A percentile compares a stretch with the other conserved stretches of the same genome.
Evolutionary conservation across 2,329 filamentous ascomycete species (phyloP).

Genomic region (Fusarium luffae): DNA sequence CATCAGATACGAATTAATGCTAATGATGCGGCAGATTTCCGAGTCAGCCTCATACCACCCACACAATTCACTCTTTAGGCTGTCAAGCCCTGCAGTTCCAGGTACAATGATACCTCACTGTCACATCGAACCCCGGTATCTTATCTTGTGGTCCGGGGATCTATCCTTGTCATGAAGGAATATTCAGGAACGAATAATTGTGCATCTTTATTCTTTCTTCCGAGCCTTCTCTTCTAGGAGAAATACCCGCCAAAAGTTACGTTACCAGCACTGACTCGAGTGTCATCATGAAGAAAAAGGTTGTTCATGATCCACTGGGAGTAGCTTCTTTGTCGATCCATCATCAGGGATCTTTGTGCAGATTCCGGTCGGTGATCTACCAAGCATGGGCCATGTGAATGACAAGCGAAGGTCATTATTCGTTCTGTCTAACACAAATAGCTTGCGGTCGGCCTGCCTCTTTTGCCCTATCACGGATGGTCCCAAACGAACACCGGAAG

Average conservation of each 20-base stretch:
- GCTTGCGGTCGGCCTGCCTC: slow-evolving; percentile 32
- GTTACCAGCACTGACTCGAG: slow-evolving; percentile 23
- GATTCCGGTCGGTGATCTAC: slow-evolving; percentile 34
- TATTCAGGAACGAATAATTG: background rate
- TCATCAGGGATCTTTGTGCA: slow-evolving; percentile 26
- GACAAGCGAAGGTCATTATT: slow-evolving; percentile 29
- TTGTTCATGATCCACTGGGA: slow-evolving; percentile 26
- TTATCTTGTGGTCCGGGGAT: no score
- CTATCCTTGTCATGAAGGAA: slow-evolving; percentile 19
- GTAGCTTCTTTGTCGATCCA: slow-evolving; percentile 32
- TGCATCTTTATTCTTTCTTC: background rate
- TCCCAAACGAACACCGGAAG: slow-evolving; percentile 11
- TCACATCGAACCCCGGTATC: slow-evolving; percentile 29
- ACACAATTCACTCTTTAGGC: slow-evolving; percentile 14
- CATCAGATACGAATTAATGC: background rate
- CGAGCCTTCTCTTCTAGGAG: background rate
- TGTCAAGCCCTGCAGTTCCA: slow-evolving; percentile 28
- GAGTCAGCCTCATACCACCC: slow-evolving; percentile 34
- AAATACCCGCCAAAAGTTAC: background rate
- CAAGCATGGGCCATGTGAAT: slow-evolving; percentile 29
- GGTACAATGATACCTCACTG: slow-evolving; percentile 35
- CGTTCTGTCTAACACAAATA: slow-evolving; percentile 32
- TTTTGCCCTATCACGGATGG: slow-evolving; percentile 20
- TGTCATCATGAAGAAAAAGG: background rate
- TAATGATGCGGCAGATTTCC: slow-evolving; percentile 7